phyloP scores from a whole-genome alignment of 1,139 yeast species.

The Protomyces macrosporus region DNA sequence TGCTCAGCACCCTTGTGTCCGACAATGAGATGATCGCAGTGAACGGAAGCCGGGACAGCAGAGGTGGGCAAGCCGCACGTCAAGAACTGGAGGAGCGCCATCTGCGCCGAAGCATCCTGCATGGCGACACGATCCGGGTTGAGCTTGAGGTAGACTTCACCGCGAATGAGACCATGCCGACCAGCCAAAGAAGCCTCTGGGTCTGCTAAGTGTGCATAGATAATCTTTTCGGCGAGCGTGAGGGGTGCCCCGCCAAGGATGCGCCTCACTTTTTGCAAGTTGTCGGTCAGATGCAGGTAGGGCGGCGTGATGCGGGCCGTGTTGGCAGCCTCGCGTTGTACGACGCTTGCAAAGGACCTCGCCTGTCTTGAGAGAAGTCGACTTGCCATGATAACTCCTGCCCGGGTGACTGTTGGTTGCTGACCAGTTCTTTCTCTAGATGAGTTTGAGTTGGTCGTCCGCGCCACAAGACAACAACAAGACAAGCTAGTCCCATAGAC shows the following conservation, averaged over 20 bases:
- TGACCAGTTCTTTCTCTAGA: neutral
- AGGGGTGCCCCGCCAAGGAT: conserved; percentile 59
- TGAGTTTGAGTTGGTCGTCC: neutral
- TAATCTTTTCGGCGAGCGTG: conserved; percentile 87
- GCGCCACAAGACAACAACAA: neutral
- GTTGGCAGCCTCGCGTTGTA: neutral
- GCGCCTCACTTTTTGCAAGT: conserved; percentile 57
- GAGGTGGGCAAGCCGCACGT: conserved; percentile 84
- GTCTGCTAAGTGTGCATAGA: conserved; percentile 81
- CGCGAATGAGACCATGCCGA: conserved; percentile 59
- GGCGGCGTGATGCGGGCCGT: conserved; percentile 57
- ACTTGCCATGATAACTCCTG: neutral
- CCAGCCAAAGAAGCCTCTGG: conserved; percentile 71
- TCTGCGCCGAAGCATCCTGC: conserved; percentile 99
- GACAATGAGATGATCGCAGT: conserved; percentile 94
- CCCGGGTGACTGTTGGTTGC: neutral
- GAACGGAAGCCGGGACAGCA: conserved; percentile 90
- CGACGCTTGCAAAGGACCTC: neutral
- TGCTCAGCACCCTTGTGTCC: conserved; percentile 85
- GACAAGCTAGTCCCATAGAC: neutral
- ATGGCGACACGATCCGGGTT: conserved; percentile 98
- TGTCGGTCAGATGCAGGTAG: conserved; percentile 64
- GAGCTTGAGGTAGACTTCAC: conserved; percentile 76
- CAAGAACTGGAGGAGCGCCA: conserved; percentile 94
- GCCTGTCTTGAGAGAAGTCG: neutral